These are phyloP conservation scores for Kregervanrija pseudodelftensis DNA, from an alignment of 805 yeast species.

Conservation along the genomic window DNA sequence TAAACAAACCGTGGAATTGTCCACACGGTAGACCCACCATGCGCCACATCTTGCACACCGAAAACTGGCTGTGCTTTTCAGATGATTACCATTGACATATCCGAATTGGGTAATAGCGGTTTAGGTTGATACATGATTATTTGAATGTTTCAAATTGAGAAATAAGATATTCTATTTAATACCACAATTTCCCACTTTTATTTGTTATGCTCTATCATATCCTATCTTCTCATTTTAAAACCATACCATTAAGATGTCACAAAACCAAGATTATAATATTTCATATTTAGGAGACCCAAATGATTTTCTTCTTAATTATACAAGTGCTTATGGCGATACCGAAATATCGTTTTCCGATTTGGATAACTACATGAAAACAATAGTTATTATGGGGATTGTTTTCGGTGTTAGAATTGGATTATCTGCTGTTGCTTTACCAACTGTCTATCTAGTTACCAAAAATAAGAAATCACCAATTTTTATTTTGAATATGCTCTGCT, in stretches of 20 bases:
- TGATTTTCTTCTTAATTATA: constrained; percentile 29
- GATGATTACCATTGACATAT: constrained; percentile 34
- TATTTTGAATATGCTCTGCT: constrained; percentile 57
- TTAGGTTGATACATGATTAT: neutral
- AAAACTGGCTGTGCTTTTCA: constrained; percentile 36
- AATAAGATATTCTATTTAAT: too few relatives aligned
- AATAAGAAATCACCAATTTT: constrained; percentile 63
- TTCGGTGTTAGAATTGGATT: constrained; percentile 57
- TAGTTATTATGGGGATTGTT: constrained; percentile 35
- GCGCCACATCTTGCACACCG: constrained; percentile 72
- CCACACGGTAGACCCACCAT: constrained; percentile 98
- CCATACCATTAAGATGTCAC: neutral
- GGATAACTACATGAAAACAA: constrained; percentile 30
- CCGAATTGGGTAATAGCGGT: constrained; percentile 24
- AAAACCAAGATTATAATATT: neutral
- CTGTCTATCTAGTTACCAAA: constrained; percentile 42
- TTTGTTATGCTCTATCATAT: too few relatives aligned
- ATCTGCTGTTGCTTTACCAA: constrained; percentile 37
- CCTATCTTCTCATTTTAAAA: neutral
- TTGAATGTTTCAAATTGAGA: neutral
- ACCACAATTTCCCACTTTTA: too few relatives aligned
- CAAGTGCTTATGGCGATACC: constrained; percentile 35
- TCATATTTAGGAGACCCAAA: constrained; percentile 9
- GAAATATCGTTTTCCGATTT: constrained; percentile 34
- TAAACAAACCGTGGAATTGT: constrained; percentile 93